Percentiles rank a stretch among this genome's conserved stretches.
Evolutionary conservation across 768 basidiomycete genomes (phyloP).

Genomic region (Leucosporidium creatinivorum): DNA sequence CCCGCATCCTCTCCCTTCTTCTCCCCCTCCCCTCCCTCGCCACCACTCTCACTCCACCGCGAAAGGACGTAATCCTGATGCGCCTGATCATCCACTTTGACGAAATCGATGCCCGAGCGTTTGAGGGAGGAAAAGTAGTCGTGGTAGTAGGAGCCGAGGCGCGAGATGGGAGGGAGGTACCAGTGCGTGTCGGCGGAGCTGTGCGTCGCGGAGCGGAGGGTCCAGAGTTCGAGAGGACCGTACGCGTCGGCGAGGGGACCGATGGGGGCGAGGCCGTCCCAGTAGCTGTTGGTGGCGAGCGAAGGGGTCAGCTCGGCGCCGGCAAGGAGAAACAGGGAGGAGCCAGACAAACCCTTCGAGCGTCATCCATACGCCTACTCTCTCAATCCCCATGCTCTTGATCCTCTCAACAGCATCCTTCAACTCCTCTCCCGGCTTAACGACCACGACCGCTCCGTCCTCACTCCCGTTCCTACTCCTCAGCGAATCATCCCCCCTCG

Average conservation of each 20-base stretch:
- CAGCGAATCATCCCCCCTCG: too few relatives aligned
- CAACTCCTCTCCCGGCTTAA: constrained; percentile 8
- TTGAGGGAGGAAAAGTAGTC: constrained; percentile 30
- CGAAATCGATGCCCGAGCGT: constrained; percentile 29
- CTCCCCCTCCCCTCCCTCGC: too few relatives aligned
- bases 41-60: too few relatives aligned
- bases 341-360: constrained; percentile 9
- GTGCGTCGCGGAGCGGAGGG: constrained; percentile 1
- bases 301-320: not conserved
- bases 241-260: constrained; percentile 7
- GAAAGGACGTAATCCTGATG: constrained; percentile 19
- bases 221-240: constrained; percentile 9
- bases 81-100: constrained; percentile 38
- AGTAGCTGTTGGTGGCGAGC: constrained; percentile 10
- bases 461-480: not conserved
- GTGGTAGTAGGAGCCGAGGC: constrained; percentile 12
- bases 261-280: constrained; percentile 31
- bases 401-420: constrained; percentile 12
- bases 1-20: too few relatives aligned
- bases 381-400: constrained; percentile 24
- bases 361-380: constrained; percentile 36
- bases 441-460: constrained; percentile 5
- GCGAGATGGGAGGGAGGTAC: constrained; percentile 16
- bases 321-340: not conserved
- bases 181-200: not conserved